phyloP scores from a whole-genome alignment of 140 eudicot species.

The Ambrosia hybrid region DNA sequence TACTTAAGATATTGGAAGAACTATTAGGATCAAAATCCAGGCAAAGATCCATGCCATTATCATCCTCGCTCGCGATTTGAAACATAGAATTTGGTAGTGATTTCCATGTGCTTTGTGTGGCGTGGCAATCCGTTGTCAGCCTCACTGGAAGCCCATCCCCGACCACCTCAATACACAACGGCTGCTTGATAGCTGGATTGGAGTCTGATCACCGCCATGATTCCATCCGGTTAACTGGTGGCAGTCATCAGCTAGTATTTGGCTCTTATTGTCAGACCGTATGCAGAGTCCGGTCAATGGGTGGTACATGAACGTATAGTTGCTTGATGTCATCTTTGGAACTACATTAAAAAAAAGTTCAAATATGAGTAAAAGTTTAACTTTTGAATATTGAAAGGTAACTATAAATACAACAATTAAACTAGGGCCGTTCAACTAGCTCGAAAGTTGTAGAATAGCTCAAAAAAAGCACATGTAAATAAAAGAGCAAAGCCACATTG shows the following conservation, averaged over 20 bases:
- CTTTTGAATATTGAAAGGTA: not conserved
- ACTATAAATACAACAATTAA: too few species aligned
- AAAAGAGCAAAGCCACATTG: not conserved
- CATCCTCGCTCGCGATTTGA: slow-evolving; percentile 43
- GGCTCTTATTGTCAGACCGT: slow-evolving; percentile 15
- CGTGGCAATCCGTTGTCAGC: slow-evolving; percentile 38
- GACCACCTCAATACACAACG: slow-evolving; percentile 35
- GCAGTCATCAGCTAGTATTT: slow-evolving; percentile 39
- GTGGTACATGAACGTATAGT: slow-evolving; percentile 40
- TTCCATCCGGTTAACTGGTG: slow-evolving; percentile 33
- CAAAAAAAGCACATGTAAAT: not conserved
- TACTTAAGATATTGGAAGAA: slow-evolving; percentile 36
- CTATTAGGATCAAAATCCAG: slow-evolving; percentile 38
- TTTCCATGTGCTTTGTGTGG: slow-evolving; percentile 42
- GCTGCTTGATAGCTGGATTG: slow-evolving; percentile 36
- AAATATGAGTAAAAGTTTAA: not conserved
- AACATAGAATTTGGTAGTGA: slow-evolving; percentile 28
- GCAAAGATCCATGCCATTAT: slow-evolving; percentile 40
- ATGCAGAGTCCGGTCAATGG: slow-evolving; percentile 48
- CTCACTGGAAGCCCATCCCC: slow-evolving; percentile 53
- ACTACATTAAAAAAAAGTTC: slow-evolving; percentile 26
- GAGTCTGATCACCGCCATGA: slow-evolving; percentile 23
- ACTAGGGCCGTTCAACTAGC: too few species aligned
- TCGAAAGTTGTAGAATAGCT: too few species aligned
- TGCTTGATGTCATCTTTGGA: slow-evolving; percentile 26